These are phyloP conservation scores for Myxozyma sirexii DNA, from an alignment of 805 yeast species.

Conservation along the genomic window DNA sequence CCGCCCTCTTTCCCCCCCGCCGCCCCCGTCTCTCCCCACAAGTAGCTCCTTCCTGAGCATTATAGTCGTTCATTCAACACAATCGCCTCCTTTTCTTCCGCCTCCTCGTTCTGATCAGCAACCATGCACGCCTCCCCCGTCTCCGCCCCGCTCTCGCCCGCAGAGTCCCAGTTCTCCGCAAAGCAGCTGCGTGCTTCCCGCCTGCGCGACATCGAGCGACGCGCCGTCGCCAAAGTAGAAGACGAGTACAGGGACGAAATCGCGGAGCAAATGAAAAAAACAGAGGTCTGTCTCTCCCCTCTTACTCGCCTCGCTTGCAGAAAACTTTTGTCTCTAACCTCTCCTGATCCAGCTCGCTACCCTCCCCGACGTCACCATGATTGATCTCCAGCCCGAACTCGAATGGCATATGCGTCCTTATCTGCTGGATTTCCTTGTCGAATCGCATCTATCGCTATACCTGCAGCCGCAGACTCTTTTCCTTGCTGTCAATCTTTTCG, in stretches of 20 bases:
- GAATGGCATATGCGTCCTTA: constrained; percentile 71
- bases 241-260: constrained; percentile 46
- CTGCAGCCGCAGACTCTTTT: constrained; percentile 68
- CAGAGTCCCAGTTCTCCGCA: constrained; percentile 24
- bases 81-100: not conserved
- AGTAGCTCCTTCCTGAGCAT: constrained; percentile 35
- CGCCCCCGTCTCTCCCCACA: constrained; percentile 17
- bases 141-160: constrained; percentile 26
- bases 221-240: constrained; percentile 32
- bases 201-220: constrained; percentile 32
- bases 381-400: constrained; percentile 86
- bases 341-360: constrained; percentile 12
- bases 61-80: constrained; percentile 9
- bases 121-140: constrained; percentile 3
- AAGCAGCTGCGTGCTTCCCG: constrained; percentile 29
- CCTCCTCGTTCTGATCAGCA: not conserved
- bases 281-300: constrained; percentile 37
- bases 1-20: not conserved
- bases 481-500: constrained; percentile 75
- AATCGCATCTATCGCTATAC: constrained; percentile 59
- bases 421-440: constrained; percentile 77
- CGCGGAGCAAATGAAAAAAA: constrained; percentile 41
- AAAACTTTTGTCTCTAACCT: not conserved
- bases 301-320: not conserved
- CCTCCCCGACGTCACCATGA: constrained; percentile 60